Evolutionary conservation across 176 grass and related monocot genomes (phyloP).

Genomic region (Musa acuminata): DNA sequence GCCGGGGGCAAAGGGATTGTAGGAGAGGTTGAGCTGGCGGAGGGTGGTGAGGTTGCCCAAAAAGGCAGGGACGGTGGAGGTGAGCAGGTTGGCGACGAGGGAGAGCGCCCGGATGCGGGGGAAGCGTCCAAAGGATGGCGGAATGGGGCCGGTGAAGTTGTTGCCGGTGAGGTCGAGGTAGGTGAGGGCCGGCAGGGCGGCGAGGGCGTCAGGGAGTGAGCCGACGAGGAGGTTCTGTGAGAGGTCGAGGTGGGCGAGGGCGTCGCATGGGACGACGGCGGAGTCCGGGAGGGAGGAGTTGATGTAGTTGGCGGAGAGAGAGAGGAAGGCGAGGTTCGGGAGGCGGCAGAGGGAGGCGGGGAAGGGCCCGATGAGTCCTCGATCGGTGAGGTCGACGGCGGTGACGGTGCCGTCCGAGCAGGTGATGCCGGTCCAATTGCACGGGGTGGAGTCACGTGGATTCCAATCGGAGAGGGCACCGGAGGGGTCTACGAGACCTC

Average conservation of each 20-base stretch:
- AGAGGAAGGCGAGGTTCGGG: slow-evolving; percentile 33
- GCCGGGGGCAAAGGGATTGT: slow-evolving; percentile 45
- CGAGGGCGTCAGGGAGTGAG: slow-evolving; percentile 43
- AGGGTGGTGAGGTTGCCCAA: slow-evolving; percentile 42
- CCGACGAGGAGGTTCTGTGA: slow-evolving; percentile 53
- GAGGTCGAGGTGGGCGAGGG: slow-evolving; percentile 52
- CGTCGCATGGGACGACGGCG: slow-evolving; percentile 9
- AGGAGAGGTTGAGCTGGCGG: slow-evolving; percentile 78
- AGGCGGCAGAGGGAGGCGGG: slow-evolving; percentile 55
- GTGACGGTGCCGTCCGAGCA: slow-evolving; percentile 30
- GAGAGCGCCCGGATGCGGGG: slow-evolving; percentile 38
- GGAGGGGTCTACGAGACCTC: slow-evolving; percentile 21
- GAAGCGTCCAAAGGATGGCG: slow-evolving; percentile 51
- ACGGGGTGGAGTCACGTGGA: slow-evolving; percentile 35
- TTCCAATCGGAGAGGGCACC: slow-evolving; percentile 41
- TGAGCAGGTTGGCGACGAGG: slow-evolving; percentile 56
- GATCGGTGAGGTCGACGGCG: slow-evolving; percentile 16
- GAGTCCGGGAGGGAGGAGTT: slow-evolving; percentile 35
- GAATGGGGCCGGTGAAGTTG: slow-evolving; percentile 71
- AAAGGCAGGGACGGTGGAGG: slow-evolving; percentile 41
- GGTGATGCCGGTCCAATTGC: slow-evolving; percentile 58
- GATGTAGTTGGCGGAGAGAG: slow-evolving; percentile 59
- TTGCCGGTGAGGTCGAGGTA: slow-evolving; percentile 47
- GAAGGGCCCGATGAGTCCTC: slow-evolving; percentile 43
- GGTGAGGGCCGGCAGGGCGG: slow-evolving; percentile 38